A percentile compares a stretch with the other conserved stretches of the same genome.
phyloP scores from a whole-genome alignment of 179 eudicot species.

The Spergularia azorica region DNA sequence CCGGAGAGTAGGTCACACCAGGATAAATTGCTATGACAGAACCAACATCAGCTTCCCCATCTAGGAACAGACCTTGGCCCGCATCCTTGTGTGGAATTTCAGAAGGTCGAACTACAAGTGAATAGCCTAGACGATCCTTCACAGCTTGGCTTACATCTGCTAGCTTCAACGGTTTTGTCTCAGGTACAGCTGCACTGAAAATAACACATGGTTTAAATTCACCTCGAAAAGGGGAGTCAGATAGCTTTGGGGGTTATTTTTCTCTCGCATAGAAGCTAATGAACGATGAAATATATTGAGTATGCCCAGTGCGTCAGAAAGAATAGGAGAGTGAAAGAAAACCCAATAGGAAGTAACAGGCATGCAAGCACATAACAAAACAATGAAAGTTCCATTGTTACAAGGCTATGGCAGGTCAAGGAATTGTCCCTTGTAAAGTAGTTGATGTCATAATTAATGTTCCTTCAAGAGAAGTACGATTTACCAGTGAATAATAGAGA shows the following conservation, averaged over 20 bases:
- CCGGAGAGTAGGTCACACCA: slow-evolving; percentile 90
- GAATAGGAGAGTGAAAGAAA: neutral
- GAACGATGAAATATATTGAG: neutral
- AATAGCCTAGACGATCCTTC: slow-evolving; percentile 73
- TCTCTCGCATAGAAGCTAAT: neutral
- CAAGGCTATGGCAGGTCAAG: neutral
- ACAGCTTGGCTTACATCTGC: slow-evolving; percentile 53
- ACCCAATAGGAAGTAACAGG: neutral
- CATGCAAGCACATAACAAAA: neutral
- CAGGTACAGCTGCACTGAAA: slow-evolving; percentile 66
- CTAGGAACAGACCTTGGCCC: slow-evolving; percentile 78
- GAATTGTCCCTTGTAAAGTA: neutral
- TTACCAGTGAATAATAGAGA: too few relatives aligned
- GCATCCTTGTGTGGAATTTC: slow-evolving; percentile 84
- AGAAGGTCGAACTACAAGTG: slow-evolving; percentile 71
- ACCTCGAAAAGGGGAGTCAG: neutral
- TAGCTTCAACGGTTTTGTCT: slow-evolving; percentile 65
- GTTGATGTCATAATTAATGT: neutral
- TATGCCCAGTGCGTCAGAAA: neutral
- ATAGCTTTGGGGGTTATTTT: neutral
- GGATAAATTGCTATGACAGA: slow-evolving; percentile 89
- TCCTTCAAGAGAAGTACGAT: neutral
- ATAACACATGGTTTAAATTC: slow-evolving; percentile 32
- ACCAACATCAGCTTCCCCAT: slow-evolving; percentile 88
- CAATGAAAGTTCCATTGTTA: neutral